Conservation (phyloP, 2,329 filamentous ascomycete species). For the Cytospora piceae region DNA sequence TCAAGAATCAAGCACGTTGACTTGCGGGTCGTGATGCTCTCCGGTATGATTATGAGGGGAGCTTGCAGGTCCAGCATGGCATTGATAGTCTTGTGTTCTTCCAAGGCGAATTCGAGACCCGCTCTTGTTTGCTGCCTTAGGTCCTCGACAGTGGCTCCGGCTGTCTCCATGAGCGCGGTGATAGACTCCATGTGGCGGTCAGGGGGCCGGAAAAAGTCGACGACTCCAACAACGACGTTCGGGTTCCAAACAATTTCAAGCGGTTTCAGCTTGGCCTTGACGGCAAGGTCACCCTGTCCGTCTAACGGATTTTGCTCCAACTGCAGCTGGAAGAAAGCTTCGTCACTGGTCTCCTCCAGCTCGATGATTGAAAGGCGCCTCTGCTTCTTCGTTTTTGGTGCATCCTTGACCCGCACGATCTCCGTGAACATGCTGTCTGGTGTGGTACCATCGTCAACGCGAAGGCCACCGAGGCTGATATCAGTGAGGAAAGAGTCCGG, state of each 20-base stretch:
- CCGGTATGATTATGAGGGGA: conserved; percentile 92
- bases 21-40: conserved; percentile 80
- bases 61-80: conserved; percentile 94
- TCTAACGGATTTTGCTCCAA: conserved; percentile 96
- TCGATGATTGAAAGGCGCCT: conserved; percentile 58
- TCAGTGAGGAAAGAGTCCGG: conserved; percentile 90
- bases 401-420: conserved; percentile 94
- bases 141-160: conserved; percentile 93
- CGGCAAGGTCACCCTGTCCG: conserved; percentile 84
- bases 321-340: conserved; percentile 89
- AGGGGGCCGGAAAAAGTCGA: conserved; percentile 94
- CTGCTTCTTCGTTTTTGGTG: conserved; percentile 55
- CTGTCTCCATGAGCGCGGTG: conserved; percentile 90
- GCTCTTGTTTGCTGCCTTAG: conserved; percentile 94
- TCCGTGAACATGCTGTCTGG: conserved; percentile 89
- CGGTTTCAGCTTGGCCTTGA: conserved; percentile 90
- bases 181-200: conserved; percentile 99
- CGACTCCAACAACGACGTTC: conserved; percentile 85
- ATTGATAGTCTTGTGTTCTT: conserved; percentile 98
- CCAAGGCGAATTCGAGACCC: conserved; percentile 91
- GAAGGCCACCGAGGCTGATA: conserved; percentile 86
- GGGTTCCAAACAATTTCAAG: conserved; percentile 99
- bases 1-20: conserved; percentile 93
- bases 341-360: conserved; percentile 52
- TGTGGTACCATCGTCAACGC: conserved; percentile 95